A percentile compares a stretch with the other conserved stretches of the same genome.
Conservation (phyloP, 345 rosid species). For the Eucalyptus brandiana region DNA sequence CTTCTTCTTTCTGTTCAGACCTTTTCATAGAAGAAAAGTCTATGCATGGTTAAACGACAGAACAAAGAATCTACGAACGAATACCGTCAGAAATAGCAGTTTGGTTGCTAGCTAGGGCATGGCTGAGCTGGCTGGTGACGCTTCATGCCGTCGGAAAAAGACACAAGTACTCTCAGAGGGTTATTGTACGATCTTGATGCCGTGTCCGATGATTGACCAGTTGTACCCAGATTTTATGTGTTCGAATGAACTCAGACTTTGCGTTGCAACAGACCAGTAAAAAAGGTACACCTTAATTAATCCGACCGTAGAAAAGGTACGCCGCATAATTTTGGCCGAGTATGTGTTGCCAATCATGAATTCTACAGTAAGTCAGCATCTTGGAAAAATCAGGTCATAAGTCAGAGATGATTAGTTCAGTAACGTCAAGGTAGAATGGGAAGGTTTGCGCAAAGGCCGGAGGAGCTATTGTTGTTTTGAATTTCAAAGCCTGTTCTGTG, state of each 20-base stretch:
- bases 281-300: not conserved
- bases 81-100: not conserved
- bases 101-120: not conserved
- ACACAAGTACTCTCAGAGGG: not conserved
- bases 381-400: not conserved
- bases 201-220: not conserved
- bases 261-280: not conserved
- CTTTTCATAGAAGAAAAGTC: not conserved
- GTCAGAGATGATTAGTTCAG: not conserved
- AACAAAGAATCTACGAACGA: not conserved
- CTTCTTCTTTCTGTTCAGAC: not conserved
- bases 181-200: not conserved
- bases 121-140: not conserved
- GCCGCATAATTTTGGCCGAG: too few relatives aligned
- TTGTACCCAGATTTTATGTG: not conserved
- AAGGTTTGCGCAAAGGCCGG: not conserved
- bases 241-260: not conserved
- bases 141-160: not conserved
- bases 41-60: not conserved
- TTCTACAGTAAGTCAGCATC: not conserved
- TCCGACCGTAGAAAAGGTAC: not conserved
- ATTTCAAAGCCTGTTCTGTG: not conserved
- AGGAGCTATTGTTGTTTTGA: not conserved
- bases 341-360: not conserved
- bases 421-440: not conserved